A percentile compares a stretch with the other conserved stretches of the same genome.
These are phyloP conservation scores for Parastagonospora nodorum DNA, from an alignment of 2,329 filamentous ascomycete species.

Conservation along the genomic window DNA sequence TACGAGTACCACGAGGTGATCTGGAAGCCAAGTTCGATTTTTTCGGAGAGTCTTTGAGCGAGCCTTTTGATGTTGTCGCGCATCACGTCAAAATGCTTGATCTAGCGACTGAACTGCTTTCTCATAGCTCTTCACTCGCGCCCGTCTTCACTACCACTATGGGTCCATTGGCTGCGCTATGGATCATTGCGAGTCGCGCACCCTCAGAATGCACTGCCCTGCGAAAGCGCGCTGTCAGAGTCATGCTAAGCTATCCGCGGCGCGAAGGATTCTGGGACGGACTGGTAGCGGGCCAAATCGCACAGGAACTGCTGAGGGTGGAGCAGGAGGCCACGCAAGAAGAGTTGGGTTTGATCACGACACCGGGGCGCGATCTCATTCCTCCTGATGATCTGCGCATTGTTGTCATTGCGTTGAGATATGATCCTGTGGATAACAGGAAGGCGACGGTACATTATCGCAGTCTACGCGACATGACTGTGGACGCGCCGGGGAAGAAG, in stretches of 20 bases:
- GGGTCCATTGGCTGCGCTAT: slow-evolving; percentile 32
- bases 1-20: slow-evolving; percentile 17
- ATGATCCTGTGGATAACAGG: slow-evolving; percentile 18
- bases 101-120: slow-evolving; percentile 15
- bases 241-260: slow-evolving; percentile 34
- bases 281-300: slow-evolving; percentile 62
- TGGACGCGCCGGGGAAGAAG: slow-evolving; percentile 17
- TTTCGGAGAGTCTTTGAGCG: slow-evolving; percentile 14
- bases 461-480: slow-evolving; percentile 20
- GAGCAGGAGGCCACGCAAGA: slow-evolving; percentile 31
- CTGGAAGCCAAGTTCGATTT: slow-evolving; percentile 13
- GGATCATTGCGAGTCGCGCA: slow-evolving; percentile 29
- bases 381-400: slow-evolving; percentile 27
- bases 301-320: slow-evolving; percentile 27
- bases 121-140: slow-evolving; percentile 4
- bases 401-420: slow-evolving; percentile 25
- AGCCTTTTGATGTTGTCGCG: slow-evolving; percentile 20
- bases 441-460: slow-evolving; percentile 25
- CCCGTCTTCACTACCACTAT: slow-evolving; percentile 35
- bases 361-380: slow-evolving; percentile 14
- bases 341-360: slow-evolving; percentile 7
- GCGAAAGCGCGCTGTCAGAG: slow-evolving; percentile 29
- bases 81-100: slow-evolving; percentile 22
- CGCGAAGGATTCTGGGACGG: slow-evolving; percentile 61
- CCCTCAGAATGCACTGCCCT: slow-evolving; percentile 21